These are phyloP conservation scores for Elongisporangium prolatum DNA, from an alignment of 352 stramenopile genomes.

Conservation along the genomic window DNA sequence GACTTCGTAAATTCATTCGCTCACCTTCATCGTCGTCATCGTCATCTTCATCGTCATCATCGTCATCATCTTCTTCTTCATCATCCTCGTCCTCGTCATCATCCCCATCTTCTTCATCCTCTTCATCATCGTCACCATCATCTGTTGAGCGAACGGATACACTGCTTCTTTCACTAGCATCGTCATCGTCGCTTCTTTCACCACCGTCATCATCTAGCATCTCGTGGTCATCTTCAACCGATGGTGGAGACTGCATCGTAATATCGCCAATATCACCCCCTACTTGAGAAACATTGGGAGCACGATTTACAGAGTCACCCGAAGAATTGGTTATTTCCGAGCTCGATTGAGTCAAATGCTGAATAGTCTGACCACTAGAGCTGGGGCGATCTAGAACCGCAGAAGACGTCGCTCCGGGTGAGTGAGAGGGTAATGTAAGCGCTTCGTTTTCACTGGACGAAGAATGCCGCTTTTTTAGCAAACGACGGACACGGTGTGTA, in stretches of 20 bases:
- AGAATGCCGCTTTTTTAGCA: conserved; percentile 50
- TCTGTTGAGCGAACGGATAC: conserved; percentile 46
- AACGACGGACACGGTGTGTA: conserved; percentile 56
- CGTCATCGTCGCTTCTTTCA: conserved; percentile 44
- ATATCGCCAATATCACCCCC: conserved; percentile 49
- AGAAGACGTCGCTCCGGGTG: neutral
- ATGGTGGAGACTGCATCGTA: conserved; percentile 54
- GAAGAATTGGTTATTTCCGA: neutral
- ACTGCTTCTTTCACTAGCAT: conserved; percentile 56
- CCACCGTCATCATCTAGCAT: conserved; percentile 46
- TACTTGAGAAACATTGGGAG: neutral
- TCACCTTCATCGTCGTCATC: conserved; percentile 52
- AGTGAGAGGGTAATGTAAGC: neutral
- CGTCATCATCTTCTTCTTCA: conserved; percentile 61
- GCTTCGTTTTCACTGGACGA: neutral
- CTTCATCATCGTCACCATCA: conserved; percentile 36
- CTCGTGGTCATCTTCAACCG: conserved; percentile 43
- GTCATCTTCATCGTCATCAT: conserved; percentile 58
- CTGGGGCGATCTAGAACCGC: neutral
- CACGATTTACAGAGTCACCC: neutral
- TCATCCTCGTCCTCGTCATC: conserved; percentile 46
- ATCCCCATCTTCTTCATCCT: conserved; percentile 20
- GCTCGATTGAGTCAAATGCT: neutral
- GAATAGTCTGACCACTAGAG: neutral
- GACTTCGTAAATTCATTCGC: conserved; percentile 43